Conservation (phyloP, 2,329 filamentous ascomycete species). For the Beauveria sp. region DNA sequence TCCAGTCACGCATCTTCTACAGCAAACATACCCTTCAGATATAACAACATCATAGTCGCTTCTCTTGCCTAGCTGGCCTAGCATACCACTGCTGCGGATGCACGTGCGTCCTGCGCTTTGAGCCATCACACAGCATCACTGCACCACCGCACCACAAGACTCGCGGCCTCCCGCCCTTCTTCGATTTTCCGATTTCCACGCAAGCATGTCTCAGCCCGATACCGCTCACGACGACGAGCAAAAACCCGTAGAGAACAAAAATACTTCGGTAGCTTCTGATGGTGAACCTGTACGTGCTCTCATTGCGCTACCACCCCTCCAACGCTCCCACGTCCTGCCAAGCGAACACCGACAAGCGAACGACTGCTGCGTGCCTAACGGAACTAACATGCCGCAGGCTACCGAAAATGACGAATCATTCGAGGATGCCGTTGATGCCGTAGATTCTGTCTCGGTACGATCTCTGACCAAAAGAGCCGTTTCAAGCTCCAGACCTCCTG, state of each 20-base stretch:
- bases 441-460: conserved; percentile 52
- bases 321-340: neutral
- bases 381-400: conserved; percentile 17
- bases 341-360: neutral
- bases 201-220: conserved; percentile 17
- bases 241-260: neutral
- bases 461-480: conserved; percentile 50
- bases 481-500: conserved; percentile 15
- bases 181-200: neutral
- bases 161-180: neutral
- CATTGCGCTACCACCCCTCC: neutral
- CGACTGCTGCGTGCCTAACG: conserved; percentile 9
- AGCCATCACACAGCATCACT: neutral
- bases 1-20: conserved; percentile 4
- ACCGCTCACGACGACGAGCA: conserved; percentile 10
- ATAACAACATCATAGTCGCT: conserved; percentile 1
- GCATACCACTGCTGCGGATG: conserved; percentile 2
- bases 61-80: conserved; percentile 8
- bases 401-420: conserved; percentile 43
- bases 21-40: conserved; percentile 9
- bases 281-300: conserved; percentile 3
- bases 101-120: conserved; percentile 4
- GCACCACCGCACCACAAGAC: neutral
- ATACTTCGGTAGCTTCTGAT: neutral
- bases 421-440: conserved; percentile 66